Evolutionary conservation across 2,329 filamentous ascomycete genomes (phyloP), one percentile per base, ranked within the genome.

Genomic region (Penicillium brasilianum): DNA sequence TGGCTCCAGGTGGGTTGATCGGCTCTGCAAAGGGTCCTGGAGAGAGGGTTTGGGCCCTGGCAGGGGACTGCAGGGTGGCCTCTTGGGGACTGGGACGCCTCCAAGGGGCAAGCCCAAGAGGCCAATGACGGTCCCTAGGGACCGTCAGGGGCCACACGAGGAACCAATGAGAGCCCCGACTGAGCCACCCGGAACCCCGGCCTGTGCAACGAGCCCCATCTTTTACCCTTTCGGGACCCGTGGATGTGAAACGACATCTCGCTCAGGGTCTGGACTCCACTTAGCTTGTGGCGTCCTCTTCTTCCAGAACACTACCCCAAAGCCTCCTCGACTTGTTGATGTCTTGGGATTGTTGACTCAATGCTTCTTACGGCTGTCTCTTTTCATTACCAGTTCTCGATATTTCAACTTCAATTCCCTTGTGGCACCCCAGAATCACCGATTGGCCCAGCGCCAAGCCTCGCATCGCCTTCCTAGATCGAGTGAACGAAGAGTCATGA

Each of bases 41-140:
- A 43, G 39, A 49, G 36, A 59, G 58, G 60, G 57, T 62, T 62
- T 44, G 36, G 60, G 49, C 58, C 60, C 58, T 63, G 61, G 56
- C 57, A 62, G 54, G 58, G 22, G 32, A 34, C 32, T 49, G 46
- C 28, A 44, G 18, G 46, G 22, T 7, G 20, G 7, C 2, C 25
- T 28, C 25, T 25, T 16, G 13, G 30, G 50, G 18, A 43, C 39
- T 43, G 39, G 39, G 37, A 32, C 37, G 18, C 39, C 39, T 20
- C 44, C 52, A 41, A 55, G 46, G 46, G 48, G 25, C n/a, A 32
- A n/a, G 14, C 9, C 8, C 3, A 37, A 32, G 32, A 18, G 28
- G 18, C 53, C 39, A 36, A 55, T 44, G 14, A 46, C 5, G 28
- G 22, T 8, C 13, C 30, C 39, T 8, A 36, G 30, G 30, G 30